These are phyloP conservation scores for Cucumis cinereus DNA, from an alignment of 306 rosid species.

Conservation along the genomic window DNA sequence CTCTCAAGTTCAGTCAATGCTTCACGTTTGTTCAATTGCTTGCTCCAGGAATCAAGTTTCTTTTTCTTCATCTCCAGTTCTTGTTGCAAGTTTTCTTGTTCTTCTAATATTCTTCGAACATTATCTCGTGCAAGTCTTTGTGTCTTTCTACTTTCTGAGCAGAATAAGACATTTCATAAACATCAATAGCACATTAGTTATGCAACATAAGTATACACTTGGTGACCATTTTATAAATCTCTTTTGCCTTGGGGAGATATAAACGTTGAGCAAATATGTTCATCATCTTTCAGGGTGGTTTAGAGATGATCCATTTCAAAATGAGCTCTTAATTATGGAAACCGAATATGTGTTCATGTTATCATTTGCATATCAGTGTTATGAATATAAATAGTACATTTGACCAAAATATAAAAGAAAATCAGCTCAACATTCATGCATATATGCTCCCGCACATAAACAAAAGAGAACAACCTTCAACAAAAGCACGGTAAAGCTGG, in stretches of 20 bases:
- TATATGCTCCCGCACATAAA: not conserved
- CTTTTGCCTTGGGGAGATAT: not conserved
- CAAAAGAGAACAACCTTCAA: conserved; percentile 43
- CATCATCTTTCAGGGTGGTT: not conserved
- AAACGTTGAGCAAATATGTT: not conserved
- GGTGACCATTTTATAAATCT: not conserved
- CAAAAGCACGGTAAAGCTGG: conserved; percentile 52
- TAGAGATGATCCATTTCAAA: not conserved
- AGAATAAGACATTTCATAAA: conserved; percentile 6
- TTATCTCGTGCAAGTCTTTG: conserved; percentile 57
- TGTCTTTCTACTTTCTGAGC: conserved; percentile 62
- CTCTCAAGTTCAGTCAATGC: conserved; percentile 76
- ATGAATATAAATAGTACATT: not conserved
- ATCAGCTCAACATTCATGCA: not conserved
- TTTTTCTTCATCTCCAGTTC: conserved; percentile 67
- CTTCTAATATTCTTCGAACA: conserved; percentile 57
- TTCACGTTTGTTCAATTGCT: conserved; percentile 76
- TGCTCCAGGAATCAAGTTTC: conserved; percentile 80
- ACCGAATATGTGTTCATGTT: not conserved
- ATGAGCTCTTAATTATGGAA: not conserved
- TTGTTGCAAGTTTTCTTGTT: conserved; percentile 60
- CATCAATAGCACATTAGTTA: not conserved
- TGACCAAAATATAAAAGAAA: not conserved
- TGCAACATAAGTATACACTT: not conserved
- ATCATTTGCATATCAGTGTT: not conserved